Evolutionary conservation across 1,284 basidiomycete genomes (phyloP).

Genomic region (Irpex sp.): DNA sequence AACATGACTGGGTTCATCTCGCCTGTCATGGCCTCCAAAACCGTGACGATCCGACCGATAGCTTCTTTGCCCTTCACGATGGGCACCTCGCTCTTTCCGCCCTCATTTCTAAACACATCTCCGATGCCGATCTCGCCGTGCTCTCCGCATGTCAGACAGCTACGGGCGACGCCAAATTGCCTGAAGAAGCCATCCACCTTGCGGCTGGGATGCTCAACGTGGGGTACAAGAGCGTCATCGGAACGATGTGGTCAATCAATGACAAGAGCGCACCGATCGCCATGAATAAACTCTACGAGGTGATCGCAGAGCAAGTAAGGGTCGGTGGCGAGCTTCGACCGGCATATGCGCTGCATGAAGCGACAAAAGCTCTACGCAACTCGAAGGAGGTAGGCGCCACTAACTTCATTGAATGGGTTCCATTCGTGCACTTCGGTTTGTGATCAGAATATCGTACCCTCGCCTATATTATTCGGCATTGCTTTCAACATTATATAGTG

Average conservation of each 20-base stretch:
- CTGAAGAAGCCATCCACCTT: not conserved
- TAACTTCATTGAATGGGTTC: constrained; percentile 5
- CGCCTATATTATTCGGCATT: too few relatives aligned
- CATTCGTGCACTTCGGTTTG: not conserved
- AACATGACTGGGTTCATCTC: constrained; percentile 17
- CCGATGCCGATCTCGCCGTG: not conserved
- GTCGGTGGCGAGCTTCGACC: not conserved
- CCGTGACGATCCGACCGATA: constrained; percentile 6
- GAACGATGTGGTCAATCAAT: not conserved
- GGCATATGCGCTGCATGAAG: not conserved
- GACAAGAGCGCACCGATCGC: not conserved
- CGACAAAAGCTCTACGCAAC: not conserved
- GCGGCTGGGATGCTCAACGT: not conserved
- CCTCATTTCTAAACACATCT: constrained; percentile 7
- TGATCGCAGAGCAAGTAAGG: not conserved
- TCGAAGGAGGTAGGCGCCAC: not conserved
- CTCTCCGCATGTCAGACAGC: not conserved
- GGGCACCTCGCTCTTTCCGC: constrained; percentile 10
- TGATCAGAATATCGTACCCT: not conserved
- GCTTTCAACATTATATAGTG: too few relatives aligned
- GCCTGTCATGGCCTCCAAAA: constrained; percentile 19
- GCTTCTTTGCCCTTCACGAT: constrained; percentile 15
- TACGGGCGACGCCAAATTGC: not conserved
- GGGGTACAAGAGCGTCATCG: not conserved
- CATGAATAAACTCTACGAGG: not conserved